Base-by-base conservation (phyloP, 371 early-diverging fungal species). In the Saksenaea oblongispora region DNA sequence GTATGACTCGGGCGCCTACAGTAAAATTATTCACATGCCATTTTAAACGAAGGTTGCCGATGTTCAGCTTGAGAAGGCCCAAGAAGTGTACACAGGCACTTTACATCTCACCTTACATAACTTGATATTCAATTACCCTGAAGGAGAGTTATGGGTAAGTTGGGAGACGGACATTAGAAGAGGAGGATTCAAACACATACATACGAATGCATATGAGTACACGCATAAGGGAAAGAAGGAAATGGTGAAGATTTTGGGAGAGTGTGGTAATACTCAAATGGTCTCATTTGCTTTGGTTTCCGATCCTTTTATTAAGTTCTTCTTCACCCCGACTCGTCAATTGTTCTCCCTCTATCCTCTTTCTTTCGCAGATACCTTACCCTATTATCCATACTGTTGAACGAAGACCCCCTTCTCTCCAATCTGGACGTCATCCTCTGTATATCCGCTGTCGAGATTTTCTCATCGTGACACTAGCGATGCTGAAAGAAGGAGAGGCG, bases 321-420 rank as follows among this genome's bases (percentile, higher is more conserved):
- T 47, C 51, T 47, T 47, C 51, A 47, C 22, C 24, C 24, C 27
- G 51, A 47, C 51, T 47, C 51, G 51, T 9, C 51, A 47, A 47
- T 18, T 47, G 51, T 47, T 47, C 51, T 61, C 37, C 31, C 37
- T 26, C 37, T 44, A 44, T 22, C 37, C 34, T 56, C 57, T 56
- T 37, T 63, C 28, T 35, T 56, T 63, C 66, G 41, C 76, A 92
- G 95, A 84, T 95, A 53, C 86, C 89, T 47, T 95, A 95, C 74
- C 90, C 96, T 22, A 84, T 93, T 44, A 87, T 97, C 22, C 91
- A 91, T 68, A 88, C 91, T 5, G 91, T 94, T 0, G 91, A 91
- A 62, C 89, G 90, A 59, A 79, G 87, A 26, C 78, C 76, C n/a
- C 70, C 72, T 27, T 78, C 78, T 24, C 62, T 73, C 8, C 78